These are phyloP conservation scores for Alternaria burnsii DNA, from an alignment of 2,329 filamentous ascomycete genomes.

Conservation along the genomic window DNA sequence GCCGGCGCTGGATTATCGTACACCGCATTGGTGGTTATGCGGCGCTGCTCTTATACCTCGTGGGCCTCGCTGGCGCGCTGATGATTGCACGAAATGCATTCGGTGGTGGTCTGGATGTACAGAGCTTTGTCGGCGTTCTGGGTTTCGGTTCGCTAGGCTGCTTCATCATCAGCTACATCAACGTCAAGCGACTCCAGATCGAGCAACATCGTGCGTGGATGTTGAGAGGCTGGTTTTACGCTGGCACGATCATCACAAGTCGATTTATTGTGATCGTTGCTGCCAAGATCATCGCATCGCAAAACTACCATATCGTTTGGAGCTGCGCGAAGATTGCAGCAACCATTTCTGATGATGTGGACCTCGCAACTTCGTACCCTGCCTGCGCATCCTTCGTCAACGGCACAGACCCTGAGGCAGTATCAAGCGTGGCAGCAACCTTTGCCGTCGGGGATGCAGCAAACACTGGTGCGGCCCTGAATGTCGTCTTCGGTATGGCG, in stretches of 20 bases:
- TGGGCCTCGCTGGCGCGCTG: slow-evolving; percentile 60
- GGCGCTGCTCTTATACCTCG: slow-evolving; percentile 58
- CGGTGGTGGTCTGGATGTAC: slow-evolving; percentile 63
- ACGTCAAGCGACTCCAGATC: slow-evolving; percentile 68
- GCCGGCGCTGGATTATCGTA: slow-evolving; percentile 60
- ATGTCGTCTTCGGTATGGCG: slow-evolving; percentile 61
- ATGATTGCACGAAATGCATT: slow-evolving; percentile 63
- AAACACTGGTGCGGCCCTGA: slow-evolving; percentile 56
- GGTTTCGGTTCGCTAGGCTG: slow-evolving; percentile 57
- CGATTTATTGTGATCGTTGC: slow-evolving; percentile 60
- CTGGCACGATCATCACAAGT: slow-evolving; percentile 62
- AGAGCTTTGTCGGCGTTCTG: slow-evolving; percentile 56
- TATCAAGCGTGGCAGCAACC: slow-evolving; percentile 38
- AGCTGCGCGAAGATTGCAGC: slow-evolving; percentile 62
- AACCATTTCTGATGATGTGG: slow-evolving; percentile 29
- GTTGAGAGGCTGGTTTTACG: slow-evolving; percentile 50
- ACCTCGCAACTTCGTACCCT: slow-evolving; percentile 51
- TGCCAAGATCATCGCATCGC: slow-evolving; percentile 52
- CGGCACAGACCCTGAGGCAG: slow-evolving; percentile 34
- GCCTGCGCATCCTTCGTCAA: slow-evolving; percentile 55
- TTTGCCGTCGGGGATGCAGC: slow-evolving; percentile 31
- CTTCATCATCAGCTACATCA: slow-evolving; percentile 61
- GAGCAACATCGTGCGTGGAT: slow-evolving; percentile 46
- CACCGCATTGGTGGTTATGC: slow-evolving; percentile 70
- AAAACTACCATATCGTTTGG: slow-evolving; percentile 49